Evolutionary conservation across 106 monocot species (phyloP).

Genomic region (Apostasia shenzhenica): DNA sequence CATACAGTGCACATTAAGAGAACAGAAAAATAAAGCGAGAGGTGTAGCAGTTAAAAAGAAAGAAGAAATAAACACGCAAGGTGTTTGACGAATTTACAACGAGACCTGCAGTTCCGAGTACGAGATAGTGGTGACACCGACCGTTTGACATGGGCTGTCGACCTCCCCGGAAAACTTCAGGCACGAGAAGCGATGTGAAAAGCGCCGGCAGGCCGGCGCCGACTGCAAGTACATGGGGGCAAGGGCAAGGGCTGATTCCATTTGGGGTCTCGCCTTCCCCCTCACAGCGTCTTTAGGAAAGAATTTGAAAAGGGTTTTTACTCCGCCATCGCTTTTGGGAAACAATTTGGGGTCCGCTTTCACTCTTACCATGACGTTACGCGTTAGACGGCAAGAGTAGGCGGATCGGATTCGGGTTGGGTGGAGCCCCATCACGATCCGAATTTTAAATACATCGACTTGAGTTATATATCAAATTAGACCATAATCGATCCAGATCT

Average conservation of each 20-base stretch:
- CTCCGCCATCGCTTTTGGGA: too few relatives aligned
- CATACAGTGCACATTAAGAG: not conserved
- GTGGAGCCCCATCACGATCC: too few relatives aligned
- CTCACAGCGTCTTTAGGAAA: too few relatives aligned
- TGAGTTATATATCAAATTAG: too few relatives aligned
- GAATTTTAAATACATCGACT: too few relatives aligned
- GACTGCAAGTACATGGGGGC: not conserved
- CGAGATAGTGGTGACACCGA: conserved; percentile 53
- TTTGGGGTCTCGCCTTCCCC: too few relatives aligned
- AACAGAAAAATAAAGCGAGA: not conserved
- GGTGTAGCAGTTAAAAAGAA: not conserved
- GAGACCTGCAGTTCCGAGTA: conserved; percentile 61
- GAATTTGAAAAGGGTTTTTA: too few relatives aligned
- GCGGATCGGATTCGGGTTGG: too few relatives aligned
- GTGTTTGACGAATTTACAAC: conserved; percentile 11
- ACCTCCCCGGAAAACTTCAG: not conserved
- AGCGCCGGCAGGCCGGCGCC: not conserved
- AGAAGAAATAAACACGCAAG: not conserved
- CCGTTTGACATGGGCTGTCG: conserved; percentile 15
- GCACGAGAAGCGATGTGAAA: not conserved
- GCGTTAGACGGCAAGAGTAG: too few relatives aligned
- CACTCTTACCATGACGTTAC: too few relatives aligned
- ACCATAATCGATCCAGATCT: too few relatives aligned
- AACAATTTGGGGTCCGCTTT: too few relatives aligned
- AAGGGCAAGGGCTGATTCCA: not conserved